phyloP scores from a whole-genome alignment of 2,329 filamentous ascomycete species.

The Ophiocordyceps camponoti-floridani region DNA sequence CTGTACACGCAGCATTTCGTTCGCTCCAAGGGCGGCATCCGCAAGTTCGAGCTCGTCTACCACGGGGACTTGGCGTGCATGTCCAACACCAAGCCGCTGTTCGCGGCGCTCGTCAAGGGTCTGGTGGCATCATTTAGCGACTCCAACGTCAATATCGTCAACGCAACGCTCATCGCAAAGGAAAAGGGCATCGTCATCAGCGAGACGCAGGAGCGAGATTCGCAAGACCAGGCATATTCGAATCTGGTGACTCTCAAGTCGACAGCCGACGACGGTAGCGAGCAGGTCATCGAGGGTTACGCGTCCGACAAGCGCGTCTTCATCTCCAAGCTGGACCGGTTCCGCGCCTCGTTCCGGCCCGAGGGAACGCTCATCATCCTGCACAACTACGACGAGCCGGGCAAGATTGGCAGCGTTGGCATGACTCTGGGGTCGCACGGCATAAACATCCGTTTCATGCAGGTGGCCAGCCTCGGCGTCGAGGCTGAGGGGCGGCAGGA shows the following conservation, averaged over 20 bases:
- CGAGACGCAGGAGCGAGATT: slow-evolving; percentile 48
- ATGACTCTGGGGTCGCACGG: slow-evolving; percentile 48
- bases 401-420: slow-evolving; percentile 69
- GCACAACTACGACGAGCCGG: slow-evolving; percentile 65
- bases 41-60: slow-evolving; percentile 60
- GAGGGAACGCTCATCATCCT: slow-evolving; percentile 60
- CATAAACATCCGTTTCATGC: slow-evolving; percentile 71
- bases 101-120: slow-evolving; percentile 63
- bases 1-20: slow-evolving; percentile 64
- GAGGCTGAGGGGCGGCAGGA: slow-evolving; percentile 7
- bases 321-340: slow-evolving; percentile 57
- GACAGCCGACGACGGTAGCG: slow-evolving; percentile 13
- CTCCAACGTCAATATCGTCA: slow-evolving; percentile 64
- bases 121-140: slow-evolving; percentile 52
- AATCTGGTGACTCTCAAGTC: slow-evolving; percentile 55
- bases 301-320: slow-evolving; percentile 44
- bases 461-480: slow-evolving; percentile 37
- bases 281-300: slow-evolving; percentile 45
- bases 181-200: slow-evolving; percentile 64
- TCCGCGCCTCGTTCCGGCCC: slow-evolving; percentile 55
- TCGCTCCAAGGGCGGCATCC: slow-evolving; percentile 22
- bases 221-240: slow-evolving; percentile 45
- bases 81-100: slow-evolving; percentile 60
- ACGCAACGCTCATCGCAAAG: slow-evolving; percentile 56
- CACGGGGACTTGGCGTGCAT: slow-evolving; percentile 56